These are phyloP conservation scores for Chaetomium cochliodes DNA, from an alignment of 495 filamentous ascomycete genomes.

Conservation along the genomic window DNA sequence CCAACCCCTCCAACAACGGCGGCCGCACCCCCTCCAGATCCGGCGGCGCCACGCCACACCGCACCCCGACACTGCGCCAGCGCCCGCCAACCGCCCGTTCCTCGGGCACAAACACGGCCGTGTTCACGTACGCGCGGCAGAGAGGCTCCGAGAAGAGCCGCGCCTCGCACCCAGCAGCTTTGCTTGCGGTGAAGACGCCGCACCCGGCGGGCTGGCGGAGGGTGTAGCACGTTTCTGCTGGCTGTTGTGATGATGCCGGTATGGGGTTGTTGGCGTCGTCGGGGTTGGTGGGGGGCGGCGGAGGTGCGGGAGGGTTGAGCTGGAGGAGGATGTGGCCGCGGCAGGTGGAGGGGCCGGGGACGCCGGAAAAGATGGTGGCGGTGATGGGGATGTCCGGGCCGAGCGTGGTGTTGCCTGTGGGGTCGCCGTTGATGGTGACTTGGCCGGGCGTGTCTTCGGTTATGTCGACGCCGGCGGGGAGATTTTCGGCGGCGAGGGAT, in stretches of 20 bases:
- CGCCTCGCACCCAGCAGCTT: constrained; percentile 42
- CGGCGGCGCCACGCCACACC: constrained; percentile 35
- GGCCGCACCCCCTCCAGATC: constrained; percentile 23
- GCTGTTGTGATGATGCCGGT: background rate
- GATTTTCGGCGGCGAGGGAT: constrained; percentile 12
- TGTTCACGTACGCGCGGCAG: constrained; percentile 40
- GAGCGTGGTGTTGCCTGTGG: constrained; percentile 25
- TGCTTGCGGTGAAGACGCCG: constrained; percentile 39
- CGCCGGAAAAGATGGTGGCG: constrained; percentile 38
- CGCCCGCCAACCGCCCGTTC: constrained; percentile 36
- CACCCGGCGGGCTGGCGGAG: constrained; percentile 38
- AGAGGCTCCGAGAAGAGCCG: constrained; percentile 41
- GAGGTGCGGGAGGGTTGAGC: constrained; percentile 17
- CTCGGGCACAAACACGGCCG: constrained; percentile 44
- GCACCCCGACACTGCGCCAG: constrained; percentile 40
- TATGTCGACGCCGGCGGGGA: constrained; percentile 28
- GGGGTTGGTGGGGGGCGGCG: no score
- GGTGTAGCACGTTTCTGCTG: constrained; percentile 38
- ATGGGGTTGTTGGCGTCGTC: background rate
- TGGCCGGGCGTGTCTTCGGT: constrained; percentile 34
- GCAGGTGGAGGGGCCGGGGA: constrained; percentile 41
- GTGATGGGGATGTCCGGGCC: constrained; percentile 34
- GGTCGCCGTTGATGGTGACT: constrained; percentile 38
- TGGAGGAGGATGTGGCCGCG: constrained; percentile 35
- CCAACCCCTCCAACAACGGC: constrained; percentile 20